These are phyloP conservation scores for Gracilaria domingensis DNA, from an alignment of 23 red algal species.

Conservation along the genomic window DNA sequence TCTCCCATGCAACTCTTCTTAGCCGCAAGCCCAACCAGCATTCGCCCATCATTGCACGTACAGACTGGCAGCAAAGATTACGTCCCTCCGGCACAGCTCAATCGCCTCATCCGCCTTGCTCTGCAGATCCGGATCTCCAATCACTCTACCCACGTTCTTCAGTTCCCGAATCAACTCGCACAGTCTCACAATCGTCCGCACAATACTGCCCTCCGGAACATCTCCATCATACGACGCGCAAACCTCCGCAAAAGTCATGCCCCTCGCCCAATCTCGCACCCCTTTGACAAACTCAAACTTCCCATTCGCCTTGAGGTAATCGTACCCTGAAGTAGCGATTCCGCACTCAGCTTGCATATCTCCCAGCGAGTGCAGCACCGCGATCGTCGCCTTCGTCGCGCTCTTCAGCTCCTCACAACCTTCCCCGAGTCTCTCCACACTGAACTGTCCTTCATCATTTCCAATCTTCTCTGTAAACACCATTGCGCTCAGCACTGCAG, in stretches of 20 bases:
- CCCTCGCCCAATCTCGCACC: constrained; percentile 87
- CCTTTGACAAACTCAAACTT: constrained; percentile 72
- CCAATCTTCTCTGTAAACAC: constrained; percentile 86
- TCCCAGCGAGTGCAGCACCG: constrained; percentile 65
- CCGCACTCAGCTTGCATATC: constrained; percentile 89
- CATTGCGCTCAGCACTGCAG: constrained; percentile 83
- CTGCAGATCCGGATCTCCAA: constrained; percentile 83
- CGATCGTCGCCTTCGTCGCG: constrained; percentile 27
- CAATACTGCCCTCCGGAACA: constrained; percentile 92
- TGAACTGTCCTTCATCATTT: constrained; percentile 49
- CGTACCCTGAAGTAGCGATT: constrained; percentile 72
- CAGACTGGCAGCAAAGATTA: constrained; percentile 96
- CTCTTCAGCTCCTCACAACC: constrained; percentile 61
- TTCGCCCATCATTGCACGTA: constrained; percentile 74
- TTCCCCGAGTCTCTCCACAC: constrained; percentile 29
- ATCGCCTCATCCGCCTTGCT: constrained; percentile 72
- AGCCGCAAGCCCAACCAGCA: not conserved
- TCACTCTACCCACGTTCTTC: constrained; percentile 87
- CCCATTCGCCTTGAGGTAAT: constrained; percentile 73
- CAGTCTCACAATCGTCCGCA: constrained; percentile 87
- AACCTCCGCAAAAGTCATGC: constrained; percentile 83
- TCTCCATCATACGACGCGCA: constrained; percentile 59
- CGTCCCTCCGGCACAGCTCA: constrained; percentile 77
- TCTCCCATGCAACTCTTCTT: not conserved
- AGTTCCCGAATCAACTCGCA: constrained; percentile 88